Evolutionary conservation across 31 red algal genomes (phyloP).

Genomic region (Pterothamnion heteromorphum): DNA sequence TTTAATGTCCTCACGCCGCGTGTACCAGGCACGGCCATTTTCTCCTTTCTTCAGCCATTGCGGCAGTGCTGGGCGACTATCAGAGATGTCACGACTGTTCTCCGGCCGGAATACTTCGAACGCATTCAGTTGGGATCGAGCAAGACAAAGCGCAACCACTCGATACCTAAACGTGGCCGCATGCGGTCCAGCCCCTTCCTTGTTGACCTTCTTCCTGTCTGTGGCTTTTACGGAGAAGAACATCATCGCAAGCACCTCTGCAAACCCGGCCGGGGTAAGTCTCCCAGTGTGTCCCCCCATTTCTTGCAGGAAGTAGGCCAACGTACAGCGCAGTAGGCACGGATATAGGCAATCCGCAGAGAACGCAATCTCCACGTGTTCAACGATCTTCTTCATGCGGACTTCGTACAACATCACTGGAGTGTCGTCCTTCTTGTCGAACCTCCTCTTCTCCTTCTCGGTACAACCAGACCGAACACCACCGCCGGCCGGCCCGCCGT

Average conservation of each 20-base stretch:
- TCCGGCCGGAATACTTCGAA: not conserved
- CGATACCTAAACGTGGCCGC: not conserved
- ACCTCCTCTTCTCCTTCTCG: not conserved
- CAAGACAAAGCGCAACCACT: not conserved
- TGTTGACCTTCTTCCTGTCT: not conserved
- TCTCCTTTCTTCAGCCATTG: not conserved
- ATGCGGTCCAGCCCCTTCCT: not conserved
- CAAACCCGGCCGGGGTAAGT: not conserved
- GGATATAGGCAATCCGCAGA: not conserved
- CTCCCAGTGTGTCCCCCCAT: not conserved
- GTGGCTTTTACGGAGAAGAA: not conserved
- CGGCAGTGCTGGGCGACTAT: not conserved
- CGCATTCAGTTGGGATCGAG: not conserved
- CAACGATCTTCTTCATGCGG: not conserved
- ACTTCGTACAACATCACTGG: not conserved
- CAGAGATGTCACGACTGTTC: not conserved
- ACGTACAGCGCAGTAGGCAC: not conserved
- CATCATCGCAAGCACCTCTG: not conserved
- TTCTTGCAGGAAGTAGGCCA: not conserved
- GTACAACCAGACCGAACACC: not conserved
- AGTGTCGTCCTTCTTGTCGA: not conserved
- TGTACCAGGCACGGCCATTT: not conserved
- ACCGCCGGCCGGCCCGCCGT: not conserved
- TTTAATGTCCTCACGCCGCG: not conserved
- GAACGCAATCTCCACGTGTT: not conserved